Evolutionary conservation across 1,284 basidiomycete species (phyloP).

Genomic region (Cystobasidium slooffiae): DNA sequence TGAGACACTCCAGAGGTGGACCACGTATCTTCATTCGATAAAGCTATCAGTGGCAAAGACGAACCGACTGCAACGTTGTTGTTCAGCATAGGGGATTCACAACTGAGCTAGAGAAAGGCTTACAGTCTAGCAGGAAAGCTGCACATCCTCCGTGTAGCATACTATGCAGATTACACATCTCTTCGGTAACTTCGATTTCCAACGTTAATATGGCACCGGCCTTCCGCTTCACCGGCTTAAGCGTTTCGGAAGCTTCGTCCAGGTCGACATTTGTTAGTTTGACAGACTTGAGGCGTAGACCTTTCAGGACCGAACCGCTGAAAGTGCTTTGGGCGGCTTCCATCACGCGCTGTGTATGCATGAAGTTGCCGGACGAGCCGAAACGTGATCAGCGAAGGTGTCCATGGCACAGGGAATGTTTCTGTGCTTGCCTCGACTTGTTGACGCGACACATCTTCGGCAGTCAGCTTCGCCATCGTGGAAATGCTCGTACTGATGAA

Average conservation of each 20-base stretch:
- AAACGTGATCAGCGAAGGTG: not conserved
- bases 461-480: not conserved
- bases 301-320: constrained; percentile 17
- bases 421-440: constrained; percentile 15
- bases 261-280: constrained; percentile 9
- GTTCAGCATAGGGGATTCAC: not conserved
- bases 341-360: not conserved
- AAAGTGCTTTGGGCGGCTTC: constrained; percentile 12
- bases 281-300: constrained; percentile 1
- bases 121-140: constrained; percentile 34
- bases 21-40: constrained; percentile 27
- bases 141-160: constrained; percentile 38
- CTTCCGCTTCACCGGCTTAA: constrained; percentile 32
- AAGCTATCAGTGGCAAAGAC: constrained; percentile 35
- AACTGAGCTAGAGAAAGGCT: not conserved
- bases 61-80: constrained; percentile 1
- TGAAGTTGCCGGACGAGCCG: not conserved
- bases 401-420: not conserved
- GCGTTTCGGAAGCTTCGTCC: not conserved
- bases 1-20: constrained; percentile 32
- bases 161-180: constrained; percentile 28
- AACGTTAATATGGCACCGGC: constrained; percentile 24
- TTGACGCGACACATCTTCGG: constrained; percentile 15
- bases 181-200: constrained; percentile 36
- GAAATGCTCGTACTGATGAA: not conserved